A percentile compares a stretch with the other conserved stretches of the same genome.
Evolutionary conservation across 306 rosid species (phyloP).

Genomic region (Prunus dulcis): DNA sequence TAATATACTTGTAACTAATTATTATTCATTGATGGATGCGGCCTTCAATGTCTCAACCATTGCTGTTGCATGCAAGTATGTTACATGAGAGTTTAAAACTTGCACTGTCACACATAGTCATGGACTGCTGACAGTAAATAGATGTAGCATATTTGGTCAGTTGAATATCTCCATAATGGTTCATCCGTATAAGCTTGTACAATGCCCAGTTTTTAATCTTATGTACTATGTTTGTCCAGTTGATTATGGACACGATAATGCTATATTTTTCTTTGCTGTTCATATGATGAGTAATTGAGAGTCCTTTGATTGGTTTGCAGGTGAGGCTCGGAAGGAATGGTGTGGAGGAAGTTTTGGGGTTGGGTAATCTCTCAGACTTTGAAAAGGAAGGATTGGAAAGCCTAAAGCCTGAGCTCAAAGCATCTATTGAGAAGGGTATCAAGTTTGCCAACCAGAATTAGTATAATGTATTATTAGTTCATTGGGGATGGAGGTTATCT

Average conservation of each 20-base stretch:
- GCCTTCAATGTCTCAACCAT: background rate
- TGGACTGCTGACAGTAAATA: background rate
- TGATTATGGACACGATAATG: background rate
- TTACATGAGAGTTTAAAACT: background rate
- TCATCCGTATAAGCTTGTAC: background rate
- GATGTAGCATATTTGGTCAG: background rate
- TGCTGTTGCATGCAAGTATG: background rate
- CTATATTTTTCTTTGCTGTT: background rate
- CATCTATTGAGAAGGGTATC: conserved; percentile 94
- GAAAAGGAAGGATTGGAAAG: conserved; percentile 74
- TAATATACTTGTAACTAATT: background rate
- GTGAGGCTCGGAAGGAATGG: conserved; percentile 95
- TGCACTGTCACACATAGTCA: background rate
- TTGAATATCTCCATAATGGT: background rate
- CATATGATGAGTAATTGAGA: background rate
- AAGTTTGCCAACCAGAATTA: conserved; percentile 64
- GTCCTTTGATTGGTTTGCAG: conserved; percentile 34
- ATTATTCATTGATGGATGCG: background rate
- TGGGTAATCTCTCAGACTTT: conserved; percentile 78
- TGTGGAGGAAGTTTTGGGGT: conserved; percentile 68
- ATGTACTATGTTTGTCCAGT: background rate
- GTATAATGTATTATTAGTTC: conserved; percentile 14
- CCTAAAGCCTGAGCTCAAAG: conserved; percentile 67
- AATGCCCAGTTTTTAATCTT: background rate
- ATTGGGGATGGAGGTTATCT: conserved; percentile 21